phyloP scores from a whole-genome alignment of 2,329 filamentous ascomycete species.

The Verticillium nonalfalfae region DNA sequence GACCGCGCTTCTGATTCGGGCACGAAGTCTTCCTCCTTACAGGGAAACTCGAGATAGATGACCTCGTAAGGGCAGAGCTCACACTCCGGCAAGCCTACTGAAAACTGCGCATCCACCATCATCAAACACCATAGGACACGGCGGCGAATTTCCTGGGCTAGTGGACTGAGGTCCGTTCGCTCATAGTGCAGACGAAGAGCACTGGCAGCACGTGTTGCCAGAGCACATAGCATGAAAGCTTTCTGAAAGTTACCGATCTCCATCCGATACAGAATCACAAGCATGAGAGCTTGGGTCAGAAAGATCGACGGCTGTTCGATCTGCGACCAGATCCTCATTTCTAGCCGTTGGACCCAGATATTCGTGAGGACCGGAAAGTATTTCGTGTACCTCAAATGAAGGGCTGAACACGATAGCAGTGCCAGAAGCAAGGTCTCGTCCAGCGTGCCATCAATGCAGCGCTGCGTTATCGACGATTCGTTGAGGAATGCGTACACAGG shows the following conservation, averaged over 20 bases:
- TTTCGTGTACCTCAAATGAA: not conserved
- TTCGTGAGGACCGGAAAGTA: not conserved
- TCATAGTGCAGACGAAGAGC: conserved; percentile 37
- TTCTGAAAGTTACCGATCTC: conserved; percentile 33
- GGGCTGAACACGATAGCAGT: conserved; percentile 6
- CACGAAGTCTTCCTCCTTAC: conserved; percentile 34
- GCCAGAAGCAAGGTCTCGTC: conserved; percentile 7
- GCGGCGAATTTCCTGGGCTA: conserved; percentile 34
- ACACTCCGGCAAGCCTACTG: conserved; percentile 36
- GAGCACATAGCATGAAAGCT: conserved; percentile 36
- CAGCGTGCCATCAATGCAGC: not conserved
- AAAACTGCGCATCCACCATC: conserved; percentile 34
- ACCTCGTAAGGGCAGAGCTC: conserved; percentile 34
- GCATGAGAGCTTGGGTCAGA: conserved; percentile 30
- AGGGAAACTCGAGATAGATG: conserved; percentile 34
- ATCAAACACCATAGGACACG: conserved; percentile 38
- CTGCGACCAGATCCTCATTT: conserved; percentile 11
- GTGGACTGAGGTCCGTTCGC: conserved; percentile 28
- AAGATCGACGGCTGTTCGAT: conserved; percentile 15
- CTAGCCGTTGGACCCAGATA: conserved; percentile 37
- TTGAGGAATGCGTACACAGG: conserved; percentile 10
- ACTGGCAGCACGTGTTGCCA: conserved; percentile 34
- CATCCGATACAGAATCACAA: conserved; percentile 36
- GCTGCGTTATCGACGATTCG: not conserved
- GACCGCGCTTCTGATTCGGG: not conserved